Percentiles rank a stretch among this genome's conserved stretches.
phyloP scores from a whole-genome alignment of 75 land plant species.

The Sequoia sempervirens region DNA sequence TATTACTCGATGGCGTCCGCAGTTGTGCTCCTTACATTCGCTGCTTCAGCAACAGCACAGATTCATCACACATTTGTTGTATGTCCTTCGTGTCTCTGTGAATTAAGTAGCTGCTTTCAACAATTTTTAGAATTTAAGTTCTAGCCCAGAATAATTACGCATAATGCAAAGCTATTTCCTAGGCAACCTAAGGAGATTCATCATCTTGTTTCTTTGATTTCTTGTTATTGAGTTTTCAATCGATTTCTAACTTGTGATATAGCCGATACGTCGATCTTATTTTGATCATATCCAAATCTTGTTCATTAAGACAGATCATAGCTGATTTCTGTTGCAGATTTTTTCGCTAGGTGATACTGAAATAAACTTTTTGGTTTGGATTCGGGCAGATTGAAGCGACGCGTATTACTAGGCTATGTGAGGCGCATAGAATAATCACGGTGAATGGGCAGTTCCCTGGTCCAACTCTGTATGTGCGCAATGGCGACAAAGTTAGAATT shows the following conservation, averaged over 20 bases:
- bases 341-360: too few species aligned
- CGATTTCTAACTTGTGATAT: too few species aligned
- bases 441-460: slow-evolving; percentile 19
- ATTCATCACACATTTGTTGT: slow-evolving; percentile 1
- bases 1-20: not conserved
- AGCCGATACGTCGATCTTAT: too few species aligned
- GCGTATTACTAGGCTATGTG: not conserved
- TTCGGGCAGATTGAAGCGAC: slow-evolving; percentile 5
- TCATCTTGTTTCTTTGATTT: too few species aligned
- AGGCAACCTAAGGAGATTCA: too few species aligned
- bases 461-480: slow-evolving; percentile 12
- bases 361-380: not conserved
- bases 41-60: not conserved
- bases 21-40: not conserved
- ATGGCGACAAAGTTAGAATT: slow-evolving; percentile 12
- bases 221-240: too few species aligned
- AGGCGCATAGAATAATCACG: not conserved
- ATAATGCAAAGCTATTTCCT: too few species aligned
- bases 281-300: too few species aligned
- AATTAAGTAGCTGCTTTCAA: too few species aligned
- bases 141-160: too few species aligned
- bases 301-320: too few species aligned
- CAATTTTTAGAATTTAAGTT: too few species aligned
- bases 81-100: not conserved
- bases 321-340: not conserved